Evolutionary conservation across 2,329 filamentous ascomycete genomes (phyloP).

Genomic region (Xenoacremonium recifei): DNA sequence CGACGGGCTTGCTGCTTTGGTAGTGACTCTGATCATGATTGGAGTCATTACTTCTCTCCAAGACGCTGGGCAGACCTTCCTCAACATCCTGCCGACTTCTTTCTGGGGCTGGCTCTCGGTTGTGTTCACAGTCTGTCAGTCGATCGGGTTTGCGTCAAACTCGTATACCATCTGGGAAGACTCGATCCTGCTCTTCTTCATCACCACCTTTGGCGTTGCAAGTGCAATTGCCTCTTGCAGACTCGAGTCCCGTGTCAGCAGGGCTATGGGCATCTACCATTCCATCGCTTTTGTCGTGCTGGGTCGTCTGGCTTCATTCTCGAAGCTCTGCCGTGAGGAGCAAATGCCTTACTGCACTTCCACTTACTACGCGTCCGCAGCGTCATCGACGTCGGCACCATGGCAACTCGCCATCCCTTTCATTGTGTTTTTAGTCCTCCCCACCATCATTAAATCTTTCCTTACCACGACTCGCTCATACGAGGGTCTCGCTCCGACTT

Average conservation of each 20-base stretch:
- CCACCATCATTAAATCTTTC: conserved; percentile 75
- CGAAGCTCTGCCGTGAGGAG: conserved; percentile 91
- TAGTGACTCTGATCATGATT: conserved; percentile 32
- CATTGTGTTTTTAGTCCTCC: conserved; percentile 67
- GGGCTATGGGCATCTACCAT: conserved; percentile 78
- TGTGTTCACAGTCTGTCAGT: conserved; percentile 80
- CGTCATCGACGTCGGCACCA: conserved; percentile 85
- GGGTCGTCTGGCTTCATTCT: conserved; percentile 78
- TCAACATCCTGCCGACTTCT: conserved; percentile 64
- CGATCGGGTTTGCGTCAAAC: conserved; percentile 93
- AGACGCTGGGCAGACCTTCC: conserved; percentile 41
- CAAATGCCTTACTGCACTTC: conserved; percentile 97
- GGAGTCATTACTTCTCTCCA: conserved; percentile 45
- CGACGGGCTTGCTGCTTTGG: conserved; percentile 39
- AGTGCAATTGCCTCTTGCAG: conserved; percentile 73
- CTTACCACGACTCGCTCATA: conserved; percentile 82
- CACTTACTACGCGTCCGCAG: conserved; percentile 90
- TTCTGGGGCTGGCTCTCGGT: conserved; percentile 88
- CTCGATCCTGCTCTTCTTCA: conserved; percentile 87
- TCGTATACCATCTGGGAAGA: conserved; percentile 99
- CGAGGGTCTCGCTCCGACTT: conserved; percentile 78
- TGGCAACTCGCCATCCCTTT: conserved; percentile 88
- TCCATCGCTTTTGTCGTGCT: conserved; percentile 80
- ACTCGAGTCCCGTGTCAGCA: conserved; percentile 64
- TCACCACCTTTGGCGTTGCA: conserved; percentile 81